Evolutionary conservation across 495 filamentous ascomycete species (phyloP), one percentile per base, ranked within the genome.

Genomic region (Rhizodiscina lignyota): DNA sequence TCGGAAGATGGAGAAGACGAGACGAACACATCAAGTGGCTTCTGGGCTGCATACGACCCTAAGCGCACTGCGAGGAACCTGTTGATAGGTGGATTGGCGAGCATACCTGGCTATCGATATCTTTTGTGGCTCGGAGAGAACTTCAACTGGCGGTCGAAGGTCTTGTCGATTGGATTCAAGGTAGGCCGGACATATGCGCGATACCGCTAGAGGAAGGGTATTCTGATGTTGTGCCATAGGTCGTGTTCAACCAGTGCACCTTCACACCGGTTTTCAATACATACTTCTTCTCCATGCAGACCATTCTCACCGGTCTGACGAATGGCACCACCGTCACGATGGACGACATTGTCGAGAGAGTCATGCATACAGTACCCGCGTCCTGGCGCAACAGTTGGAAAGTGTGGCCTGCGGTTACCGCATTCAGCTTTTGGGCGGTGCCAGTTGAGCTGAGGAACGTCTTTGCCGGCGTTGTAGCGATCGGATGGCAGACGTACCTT

Each of bases 401-500:
- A 62, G 58, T 94, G 11, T 94, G 86, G 86, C 86, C 86, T 0
- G 74, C 73, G 2, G 83, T 94, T 18, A 89, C 77, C 3, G 83
- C 83, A 1, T 74, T 93, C 54, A 87, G 65, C 53, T 92, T 94
- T 48, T 77, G 81, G 34, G 87, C 83, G 48, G 61, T 94, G 13
- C 71, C 72, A 19, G 55, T 83, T 17, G 71, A 85, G 52, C 86
- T 78, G 49, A 64, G 86, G 33, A 77, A 70, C 35, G 60, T 94
- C 5, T 85, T 93, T 52, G 72, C 78, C 0, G 85, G 74, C 4
- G 53, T 70, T 11, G 67, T 85, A 46, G 84, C 82, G 2, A 75
- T 92, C 30, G 79, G 81, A 1, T 94, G 85, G 85, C 86, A 94
- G 59, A 82, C 79, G 2, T 94, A 94, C 63, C 48, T 94, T 42